Percentiles rank a stretch among this genome's conserved stretches.
Evolutionary conservation across 129 eudicot genomes (phyloP).

Genomic region (Logfia minima): DNA sequence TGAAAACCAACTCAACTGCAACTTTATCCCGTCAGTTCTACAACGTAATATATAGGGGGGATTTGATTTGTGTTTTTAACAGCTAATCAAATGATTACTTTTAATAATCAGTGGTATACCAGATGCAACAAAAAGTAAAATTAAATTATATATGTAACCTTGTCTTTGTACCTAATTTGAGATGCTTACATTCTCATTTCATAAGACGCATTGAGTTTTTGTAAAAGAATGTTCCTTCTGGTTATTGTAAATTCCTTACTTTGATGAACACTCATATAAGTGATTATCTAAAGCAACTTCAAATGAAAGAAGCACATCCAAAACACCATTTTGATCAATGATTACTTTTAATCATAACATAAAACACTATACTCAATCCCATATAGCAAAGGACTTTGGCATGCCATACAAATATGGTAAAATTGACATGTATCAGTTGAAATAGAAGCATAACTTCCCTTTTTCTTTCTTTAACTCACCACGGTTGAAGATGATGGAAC

Average conservation of each 20-base stretch:
- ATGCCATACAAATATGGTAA: background rate
- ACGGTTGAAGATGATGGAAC: constrained; percentile 39
- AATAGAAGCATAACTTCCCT: background rate
- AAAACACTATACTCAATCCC: background rate
- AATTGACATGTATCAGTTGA: background rate
- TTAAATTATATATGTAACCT: too few species aligned
- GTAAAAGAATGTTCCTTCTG: too few species aligned
- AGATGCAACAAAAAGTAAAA: background rate
- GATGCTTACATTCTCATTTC: background rate
- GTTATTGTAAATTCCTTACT: too few species aligned
- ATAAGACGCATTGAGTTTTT: too few species aligned
- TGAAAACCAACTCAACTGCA: background rate
- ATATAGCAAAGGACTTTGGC: background rate
- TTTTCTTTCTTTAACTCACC: constrained; percentile 37
- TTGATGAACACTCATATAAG: background rate
- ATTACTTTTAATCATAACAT: background rate
- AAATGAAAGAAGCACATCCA: background rate
- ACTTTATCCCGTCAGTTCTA: background rate
- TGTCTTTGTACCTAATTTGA: background rate
- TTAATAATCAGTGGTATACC: background rate
- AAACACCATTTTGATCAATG: background rate
- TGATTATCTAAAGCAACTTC: background rate
- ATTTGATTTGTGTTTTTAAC: background rate
- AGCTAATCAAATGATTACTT: background rate
- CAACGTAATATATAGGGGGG: background rate